Evolutionary conservation across 1,284 basidiomycete genomes (phyloP).

Genomic region (Leccinum pachyderme): DNA sequence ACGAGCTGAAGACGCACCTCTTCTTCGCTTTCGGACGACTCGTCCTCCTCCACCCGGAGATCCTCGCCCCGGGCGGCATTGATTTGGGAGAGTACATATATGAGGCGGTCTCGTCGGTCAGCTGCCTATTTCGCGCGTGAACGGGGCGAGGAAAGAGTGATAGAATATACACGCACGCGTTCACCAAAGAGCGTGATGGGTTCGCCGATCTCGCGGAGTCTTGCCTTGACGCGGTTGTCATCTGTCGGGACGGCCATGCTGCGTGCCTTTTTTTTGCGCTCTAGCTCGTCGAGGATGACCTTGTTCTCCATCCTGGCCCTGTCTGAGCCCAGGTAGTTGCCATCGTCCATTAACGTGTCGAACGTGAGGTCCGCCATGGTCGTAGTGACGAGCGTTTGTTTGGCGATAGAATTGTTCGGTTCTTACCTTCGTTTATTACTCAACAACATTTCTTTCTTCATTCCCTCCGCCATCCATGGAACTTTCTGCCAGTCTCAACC

Average conservation of each 20-base stretch:
- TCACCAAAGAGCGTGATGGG: constrained; percentile 98
- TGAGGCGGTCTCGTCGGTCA: constrained; percentile 90
- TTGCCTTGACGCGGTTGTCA: constrained; percentile 86
- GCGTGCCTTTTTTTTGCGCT: constrained; percentile 92
- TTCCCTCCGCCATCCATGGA: constrained; percentile 16
- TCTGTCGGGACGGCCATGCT: constrained; percentile 95
- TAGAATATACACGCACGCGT: constrained; percentile 58
- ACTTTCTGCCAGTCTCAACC: constrained; percentile 20
- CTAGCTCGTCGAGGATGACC: constrained; percentile 86
- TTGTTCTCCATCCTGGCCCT: constrained; percentile 75
- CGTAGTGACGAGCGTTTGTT: constrained; percentile 26
- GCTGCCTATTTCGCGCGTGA: constrained; percentile 55
- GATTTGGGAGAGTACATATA: constrained; percentile 89
- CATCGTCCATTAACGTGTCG: constrained; percentile 73
- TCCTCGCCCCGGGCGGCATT: constrained; percentile 77
- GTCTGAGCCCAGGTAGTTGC: constrained; percentile 68
- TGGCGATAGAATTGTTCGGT: constrained; percentile 30
- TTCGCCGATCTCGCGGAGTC: constrained; percentile 90
- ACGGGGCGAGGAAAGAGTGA: constrained; percentile 15
- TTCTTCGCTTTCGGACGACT: constrained; percentile 69
- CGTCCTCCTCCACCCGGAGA: constrained; percentile 67
- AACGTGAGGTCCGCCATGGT: constrained; percentile 71
- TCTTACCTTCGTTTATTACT: constrained; percentile 28
- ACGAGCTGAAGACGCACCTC: constrained; percentile 50
- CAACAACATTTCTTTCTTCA: constrained; percentile 5